A percentile compares a stretch with the other conserved stretches of the same genome.
phyloP scores from a whole-genome alignment of 345 rosid species.

The Euphorbia pulcherrima region DNA sequence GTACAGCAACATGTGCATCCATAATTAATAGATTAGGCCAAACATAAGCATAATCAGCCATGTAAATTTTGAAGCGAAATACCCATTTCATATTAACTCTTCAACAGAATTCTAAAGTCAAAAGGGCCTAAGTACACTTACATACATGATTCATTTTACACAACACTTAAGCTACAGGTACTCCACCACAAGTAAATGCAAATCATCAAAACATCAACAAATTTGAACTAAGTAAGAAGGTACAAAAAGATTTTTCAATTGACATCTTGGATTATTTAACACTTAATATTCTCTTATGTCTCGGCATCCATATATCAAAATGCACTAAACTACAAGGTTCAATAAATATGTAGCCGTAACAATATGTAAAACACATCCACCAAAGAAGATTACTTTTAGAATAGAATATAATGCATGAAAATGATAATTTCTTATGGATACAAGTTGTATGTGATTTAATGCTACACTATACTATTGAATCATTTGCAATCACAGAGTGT shows the following conservation, averaged over 20 bases:
- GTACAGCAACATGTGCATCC: too few relatives aligned
- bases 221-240: background rate
- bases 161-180: too few relatives aligned
- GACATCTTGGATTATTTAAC: background rate
- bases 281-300: too few relatives aligned
- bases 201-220: background rate
- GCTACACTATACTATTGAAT: background rate
- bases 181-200: background rate
- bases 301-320: background rate
- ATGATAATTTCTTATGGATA: background rate
- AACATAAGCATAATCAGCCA: too few relatives aligned
- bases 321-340: background rate
- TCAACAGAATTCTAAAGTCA: too few relatives aligned
- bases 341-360: too few relatives aligned
- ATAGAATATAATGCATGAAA: background rate
- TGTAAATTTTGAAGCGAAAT: too few relatives aligned
- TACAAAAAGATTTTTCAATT: too few relatives aligned
- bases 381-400: background rate
- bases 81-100: too few relatives aligned
- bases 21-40: too few relatives aligned
- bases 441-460: background rate
- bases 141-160: too few relatives aligned
- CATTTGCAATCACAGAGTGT: conserved; percentile 7
- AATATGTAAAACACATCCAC: background rate
- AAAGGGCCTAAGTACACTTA: too few relatives aligned